These are phyloP conservation scores for Hypseocharis bilobata DNA, from an alignment of 441 rosid genomes.

Conservation along the genomic window DNA sequence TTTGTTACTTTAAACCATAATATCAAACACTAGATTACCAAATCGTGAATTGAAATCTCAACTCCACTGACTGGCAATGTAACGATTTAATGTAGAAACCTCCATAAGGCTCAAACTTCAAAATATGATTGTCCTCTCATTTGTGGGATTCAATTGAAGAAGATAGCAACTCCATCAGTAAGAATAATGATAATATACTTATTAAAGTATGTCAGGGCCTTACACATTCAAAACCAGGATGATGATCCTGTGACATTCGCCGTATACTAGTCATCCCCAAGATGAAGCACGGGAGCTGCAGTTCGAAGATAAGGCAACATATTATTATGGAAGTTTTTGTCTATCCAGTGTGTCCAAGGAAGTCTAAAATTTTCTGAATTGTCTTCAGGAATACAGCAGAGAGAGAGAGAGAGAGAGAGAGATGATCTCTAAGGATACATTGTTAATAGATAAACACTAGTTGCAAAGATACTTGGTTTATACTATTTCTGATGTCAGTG, in stretches of 20 bases:
- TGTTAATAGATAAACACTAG: no score
- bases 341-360: background rate
- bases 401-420: no score
- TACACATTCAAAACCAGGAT: conserved; percentile 89
- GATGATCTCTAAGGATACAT: no score
- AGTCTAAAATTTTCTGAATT: conserved; percentile 1
- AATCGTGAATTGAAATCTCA: background rate
- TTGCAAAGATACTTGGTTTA: no score
- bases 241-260: conserved; percentile 71
- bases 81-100: background rate
- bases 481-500: no score
- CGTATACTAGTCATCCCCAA: conserved; percentile 72
- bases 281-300: conserved; percentile 78
- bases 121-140: background rate
- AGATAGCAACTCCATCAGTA: background rate
- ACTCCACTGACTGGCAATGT: background rate
- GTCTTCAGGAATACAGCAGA: background rate
- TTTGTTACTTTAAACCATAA: background rate
- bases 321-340: background rate
- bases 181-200: background rate
- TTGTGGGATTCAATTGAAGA: background rate
- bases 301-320: conserved; percentile 10
- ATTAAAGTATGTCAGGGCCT: conserved; percentile 23
- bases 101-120: background rate
- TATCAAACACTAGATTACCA: background rate